Conservation (phyloP, 768 basidiomycete genomes). For the Artomyces pyxidatus region DNA sequence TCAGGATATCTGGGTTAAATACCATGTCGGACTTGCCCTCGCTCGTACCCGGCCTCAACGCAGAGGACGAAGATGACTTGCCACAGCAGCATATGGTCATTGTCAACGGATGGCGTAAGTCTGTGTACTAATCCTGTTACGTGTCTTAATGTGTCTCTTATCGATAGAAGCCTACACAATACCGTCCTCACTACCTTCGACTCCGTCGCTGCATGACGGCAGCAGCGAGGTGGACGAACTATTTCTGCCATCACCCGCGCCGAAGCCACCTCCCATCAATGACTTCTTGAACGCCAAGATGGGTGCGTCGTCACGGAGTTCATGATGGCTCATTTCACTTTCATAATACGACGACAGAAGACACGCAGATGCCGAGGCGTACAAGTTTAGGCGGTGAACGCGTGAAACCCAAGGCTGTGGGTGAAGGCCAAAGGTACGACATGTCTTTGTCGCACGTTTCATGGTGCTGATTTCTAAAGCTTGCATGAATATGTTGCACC, state of each 20-base stretch:
- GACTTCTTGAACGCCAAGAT: not conserved
- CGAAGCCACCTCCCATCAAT: not conserved
- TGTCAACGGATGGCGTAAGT: constrained; percentile 4
- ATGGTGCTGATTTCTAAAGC: not conserved
- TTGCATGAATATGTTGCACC: not conserved
- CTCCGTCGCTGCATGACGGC: not conserved
- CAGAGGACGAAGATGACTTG: not conserved
- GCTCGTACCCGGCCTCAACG: not conserved
- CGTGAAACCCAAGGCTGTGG: not conserved
- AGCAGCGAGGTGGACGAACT: constrained; percentile 1
- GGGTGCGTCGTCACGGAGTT: not conserved
- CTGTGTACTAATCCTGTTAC: not conserved
- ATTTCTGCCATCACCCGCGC: constrained; percentile 1
- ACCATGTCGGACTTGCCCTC: not conserved
- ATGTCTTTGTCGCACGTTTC: not conserved
- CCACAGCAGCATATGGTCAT: not conserved
- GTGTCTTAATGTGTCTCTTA: not conserved
- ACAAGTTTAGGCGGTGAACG: not conserved
- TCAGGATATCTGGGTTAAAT: too few relatives aligned
- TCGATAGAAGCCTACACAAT: not conserved
- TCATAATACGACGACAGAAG: not conserved
- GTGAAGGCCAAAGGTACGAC: not conserved
- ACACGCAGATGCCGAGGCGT: not conserved
- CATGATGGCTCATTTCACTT: not conserved
- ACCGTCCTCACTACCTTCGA: not conserved